Evolutionary conservation across 148 eudicot species (phyloP), one percentile per base, ranked within the genome.

Genomic region (Polygonum maritimum): DNA sequence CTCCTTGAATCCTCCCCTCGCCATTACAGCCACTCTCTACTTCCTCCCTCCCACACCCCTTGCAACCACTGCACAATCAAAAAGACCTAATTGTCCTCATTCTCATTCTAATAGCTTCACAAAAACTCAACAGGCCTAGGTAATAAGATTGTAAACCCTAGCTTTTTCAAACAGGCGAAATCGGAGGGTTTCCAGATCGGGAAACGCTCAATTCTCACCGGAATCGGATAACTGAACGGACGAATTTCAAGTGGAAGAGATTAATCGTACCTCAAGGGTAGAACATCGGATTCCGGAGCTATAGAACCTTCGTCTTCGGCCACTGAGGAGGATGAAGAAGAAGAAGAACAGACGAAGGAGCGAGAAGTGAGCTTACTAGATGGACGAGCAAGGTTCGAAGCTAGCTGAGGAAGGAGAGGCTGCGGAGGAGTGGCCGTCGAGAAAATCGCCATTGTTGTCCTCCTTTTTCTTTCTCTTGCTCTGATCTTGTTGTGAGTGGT

Each of bases 1-100:
- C 97, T 21, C 98, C 98, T 87, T 94, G 98, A 74, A 94, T 90
- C 81, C 98, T 84, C 58, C 98, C 98, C 74, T 92, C 98, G 39
- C 97, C 94, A 57, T 94, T 94, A 76, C 97, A 94, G 48, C 98
- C 97, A 8, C 80, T 81, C 77, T 94, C 98, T 58, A 88, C 14
- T 58, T 88, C 81, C 69, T 82, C 90, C 77, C 77, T 89, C 69
- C 98, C 97, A 79, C 97, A 94, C 22, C 81, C 93, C 82, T 89
- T 82, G 77, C 98, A 94, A 36, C 83, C 85, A 78, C 83, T 82
- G 71, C 3, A 67, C 44, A 31, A 60, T 44, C 31, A 26, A 45
- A 4, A 72, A 72, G 6, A 48, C 12, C 36, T 19, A 11, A 21
- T 19, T 45, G 2, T 72, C 74, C 26, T 48, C 74, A 72, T 15